Base-by-base conservation (phyloP, 805 yeast genomes). In the Zygosaccharomyces pseudorouxii region DNA sequence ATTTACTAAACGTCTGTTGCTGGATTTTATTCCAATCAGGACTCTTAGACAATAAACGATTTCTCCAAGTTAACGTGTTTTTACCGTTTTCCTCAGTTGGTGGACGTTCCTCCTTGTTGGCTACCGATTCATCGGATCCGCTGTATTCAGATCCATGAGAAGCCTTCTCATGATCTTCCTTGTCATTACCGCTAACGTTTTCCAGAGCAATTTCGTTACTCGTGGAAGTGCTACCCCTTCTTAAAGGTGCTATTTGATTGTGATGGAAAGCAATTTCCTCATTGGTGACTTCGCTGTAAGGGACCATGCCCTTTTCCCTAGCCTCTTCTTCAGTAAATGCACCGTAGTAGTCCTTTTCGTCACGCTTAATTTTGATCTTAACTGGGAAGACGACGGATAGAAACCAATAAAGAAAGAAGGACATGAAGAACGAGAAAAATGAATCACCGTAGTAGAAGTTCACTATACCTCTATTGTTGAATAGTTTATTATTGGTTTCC, bases 381-480 rank as follows among this genome's bases (percentile, higher is more conserved):
- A 65, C 47, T 28, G 79, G 79, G 58, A 62, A 72, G n/a, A 69
- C 38, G 27, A 55, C 35, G 46, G 69, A 67, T 28, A 70, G 44
- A 5, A 56, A 51, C 65, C 64, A 71, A 51, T 73, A 72, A 6
- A 69, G 47, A 50, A 62, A 57, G 48, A 74, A 70, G 12, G 78
- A 64, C 28, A 71, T 65, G 18, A 60, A 49, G 48, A 74, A 74
- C 3, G 73, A 71, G 51, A 72, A 74, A 51, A 76, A 63, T 14
- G 72, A 65, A 48, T 73, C 74, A 45, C 75, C 78, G 45, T 71
- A 63, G 57, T 68, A 76, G 56, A 68, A 74, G 48, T 73, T 69
- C 6, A 64, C 60, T 12, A 71, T 65, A n/a, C 80, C 80, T 3
- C 41, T 53, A 27, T 62, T 54, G 16, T 51, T 38, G 49, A 67